Conservation (phyloP, 2,329 filamentous ascomycete genomes). For the Talaromyces amestolkiae region DNA sequence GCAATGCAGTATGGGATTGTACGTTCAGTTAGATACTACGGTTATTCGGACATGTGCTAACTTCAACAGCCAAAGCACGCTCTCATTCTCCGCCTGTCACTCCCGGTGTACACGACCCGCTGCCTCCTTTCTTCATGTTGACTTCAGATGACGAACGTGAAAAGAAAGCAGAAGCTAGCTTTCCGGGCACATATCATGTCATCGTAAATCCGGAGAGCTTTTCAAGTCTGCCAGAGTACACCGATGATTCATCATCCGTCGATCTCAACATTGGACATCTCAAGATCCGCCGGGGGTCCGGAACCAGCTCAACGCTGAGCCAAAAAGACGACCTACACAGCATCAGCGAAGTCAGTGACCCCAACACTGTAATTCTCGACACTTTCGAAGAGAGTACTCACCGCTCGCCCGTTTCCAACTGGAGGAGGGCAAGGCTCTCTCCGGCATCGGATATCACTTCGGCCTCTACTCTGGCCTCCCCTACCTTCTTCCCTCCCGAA, state of each 20-base stretch:
- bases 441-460: conserved; percentile 35
- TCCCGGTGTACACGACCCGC: conserved; percentile 41
- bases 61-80: conserved; percentile 13
- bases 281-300: conserved; percentile 26
- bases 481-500: conserved; percentile 26
- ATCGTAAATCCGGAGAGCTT: conserved; percentile 57
- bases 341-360: conserved; percentile 35
- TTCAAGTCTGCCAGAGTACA: conserved; percentile 52
- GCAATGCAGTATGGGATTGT: conserved; percentile 58
- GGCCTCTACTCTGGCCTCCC: conserved; percentile 28
- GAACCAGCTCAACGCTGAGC: conserved; percentile 29
- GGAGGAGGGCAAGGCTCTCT: conserved; percentile 32
- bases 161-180: conserved; percentile 51
- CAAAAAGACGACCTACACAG: conserved; percentile 29
- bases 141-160: conserved; percentile 59
- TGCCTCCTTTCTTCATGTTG: conserved; percentile 54
- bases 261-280: conserved; percentile 26
- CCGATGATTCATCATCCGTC: conserved; percentile 32
- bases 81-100: conserved; percentile 27
- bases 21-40: conserved; percentile 28
- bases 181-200: conserved; percentile 57
- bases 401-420: conserved; percentile 31
- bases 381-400: conserved; percentile 49
- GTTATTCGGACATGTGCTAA: neutral
- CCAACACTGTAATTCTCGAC: conserved; percentile 51